Evolutionary conservation across 2,329 filamentous ascomycete species (phyloP).

Genomic region (Sporothrix curviconia): DNA sequence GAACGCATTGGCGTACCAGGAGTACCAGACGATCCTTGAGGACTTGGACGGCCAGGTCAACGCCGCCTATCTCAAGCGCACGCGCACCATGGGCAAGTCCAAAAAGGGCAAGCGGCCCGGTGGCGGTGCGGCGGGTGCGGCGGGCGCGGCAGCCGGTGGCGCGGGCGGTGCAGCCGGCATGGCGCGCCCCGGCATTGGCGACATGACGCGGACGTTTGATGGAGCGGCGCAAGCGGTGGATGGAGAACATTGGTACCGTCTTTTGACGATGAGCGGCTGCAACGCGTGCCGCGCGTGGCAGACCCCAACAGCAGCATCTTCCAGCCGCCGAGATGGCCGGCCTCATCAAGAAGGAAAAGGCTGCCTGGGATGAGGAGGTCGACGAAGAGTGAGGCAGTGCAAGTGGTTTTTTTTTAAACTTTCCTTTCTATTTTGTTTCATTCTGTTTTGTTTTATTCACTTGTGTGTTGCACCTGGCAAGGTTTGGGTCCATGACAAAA

Average conservation of each 20-base stretch:
- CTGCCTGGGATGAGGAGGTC: slow-evolving; percentile 74
- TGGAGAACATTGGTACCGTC: slow-evolving; percentile 81
- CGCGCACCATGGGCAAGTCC: slow-evolving; percentile 88
- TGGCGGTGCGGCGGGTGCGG: slow-evolving; percentile 55
- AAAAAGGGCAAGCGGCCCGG: slow-evolving; percentile 60
- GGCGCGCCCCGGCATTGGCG: slow-evolving; percentile 76
- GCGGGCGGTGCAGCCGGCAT: slow-evolving; percentile 36
- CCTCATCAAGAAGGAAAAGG: slow-evolving; percentile 67
- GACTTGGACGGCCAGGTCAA: slow-evolving; percentile 94
- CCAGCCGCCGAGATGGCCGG: slow-evolving; percentile 64
- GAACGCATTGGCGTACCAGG: slow-evolving; percentile 93
- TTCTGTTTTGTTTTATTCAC: background rate
- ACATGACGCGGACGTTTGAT: slow-evolving; percentile 86
- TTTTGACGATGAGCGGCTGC: slow-evolving; percentile 77
- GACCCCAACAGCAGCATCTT: slow-evolving; percentile 68
- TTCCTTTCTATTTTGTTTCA: background rate
- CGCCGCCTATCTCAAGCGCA: slow-evolving; percentile 90
- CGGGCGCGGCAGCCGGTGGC: slow-evolving; percentile 35
- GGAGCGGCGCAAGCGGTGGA: slow-evolving; percentile 86
- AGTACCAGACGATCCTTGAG: slow-evolving; percentile 94
- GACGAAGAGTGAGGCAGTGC: slow-evolving; percentile 50
- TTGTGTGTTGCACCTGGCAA: no score
- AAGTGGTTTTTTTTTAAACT: background rate
- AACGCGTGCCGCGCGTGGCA: slow-evolving; percentile 58
- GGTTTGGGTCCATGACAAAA: no score